Conservation (phyloP, 805 yeast species). For the Ogataea thermomethanolica region DNA sequence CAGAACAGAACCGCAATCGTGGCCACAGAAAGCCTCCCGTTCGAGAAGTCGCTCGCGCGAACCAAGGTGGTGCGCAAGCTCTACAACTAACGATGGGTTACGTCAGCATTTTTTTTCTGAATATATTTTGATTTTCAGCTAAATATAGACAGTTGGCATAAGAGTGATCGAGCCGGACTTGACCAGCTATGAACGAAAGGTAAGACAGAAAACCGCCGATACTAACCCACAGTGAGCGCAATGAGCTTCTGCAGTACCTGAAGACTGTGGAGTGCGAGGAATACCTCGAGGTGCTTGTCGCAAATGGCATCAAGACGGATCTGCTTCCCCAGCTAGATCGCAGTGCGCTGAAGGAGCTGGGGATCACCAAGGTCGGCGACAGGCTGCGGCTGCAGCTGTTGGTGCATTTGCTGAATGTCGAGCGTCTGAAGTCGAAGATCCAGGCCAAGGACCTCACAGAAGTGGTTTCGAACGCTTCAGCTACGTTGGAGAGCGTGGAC, state of each 20-base stretch:
- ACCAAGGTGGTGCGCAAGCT: slow-evolving; percentile 17
- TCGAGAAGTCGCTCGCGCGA: slow-evolving; percentile 17
- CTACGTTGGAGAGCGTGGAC: slow-evolving; percentile 18
- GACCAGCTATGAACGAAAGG: slow-evolving; percentile 7
- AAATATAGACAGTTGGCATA: slow-evolving; percentile 1
- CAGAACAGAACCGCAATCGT: slow-evolving; percentile 11
- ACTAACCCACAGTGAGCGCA: slow-evolving; percentile 15
- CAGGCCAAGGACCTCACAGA: slow-evolving; percentile 21
- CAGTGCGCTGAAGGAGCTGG: slow-evolving; percentile 64
- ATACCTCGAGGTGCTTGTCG: slow-evolving; percentile 29
- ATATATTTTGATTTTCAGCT: background rate
- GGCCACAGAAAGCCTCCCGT: slow-evolving; percentile 1
- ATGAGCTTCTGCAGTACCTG: slow-evolving; percentile 20
- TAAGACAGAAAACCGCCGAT: background rate
- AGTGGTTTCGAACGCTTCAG: slow-evolving; percentile 15
- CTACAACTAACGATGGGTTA: slow-evolving; percentile 6
- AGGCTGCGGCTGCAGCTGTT: slow-evolving; percentile 65
- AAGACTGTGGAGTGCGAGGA: slow-evolving; percentile 27
- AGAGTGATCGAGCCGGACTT: background rate
- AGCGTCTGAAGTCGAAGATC: slow-evolving; percentile 22
- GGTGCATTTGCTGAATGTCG: slow-evolving; percentile 43
- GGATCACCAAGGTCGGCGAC: slow-evolving; percentile 79
- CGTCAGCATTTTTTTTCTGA: background rate
- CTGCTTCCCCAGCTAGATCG: slow-evolving; percentile 59
- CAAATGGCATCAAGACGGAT: slow-evolving; percentile 55